Evolutionary conservation across 106 monocot genomes (phyloP), one percentile per base, ranked within the genome.

Genomic region (Dactylorhiza incarnata): DNA sequence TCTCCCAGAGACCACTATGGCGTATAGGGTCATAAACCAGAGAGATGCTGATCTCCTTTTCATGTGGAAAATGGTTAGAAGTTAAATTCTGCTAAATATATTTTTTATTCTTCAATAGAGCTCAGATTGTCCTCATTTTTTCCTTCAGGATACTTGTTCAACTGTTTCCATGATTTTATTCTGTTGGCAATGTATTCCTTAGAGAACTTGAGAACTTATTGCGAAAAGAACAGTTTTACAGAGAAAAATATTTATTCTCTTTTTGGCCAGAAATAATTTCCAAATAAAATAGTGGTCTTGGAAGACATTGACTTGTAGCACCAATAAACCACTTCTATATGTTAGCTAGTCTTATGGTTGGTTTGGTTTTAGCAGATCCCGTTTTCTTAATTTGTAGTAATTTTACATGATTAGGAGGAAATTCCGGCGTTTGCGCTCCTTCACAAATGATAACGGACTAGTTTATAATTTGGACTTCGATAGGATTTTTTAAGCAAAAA

Each of bases 41-140:
- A 84, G 88, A 37, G 94, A 94, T 66, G 94, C 87, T 5, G 87
- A 91, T 46, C 91, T 94, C 13, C 89, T 89, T 48, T 89, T 85
- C 81, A 25, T 91, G 53, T 89, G 89, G 94, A 81, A 88, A 51
- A 81, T 71, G 75, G 94, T 94, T 52, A 84, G 78, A 24, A 17
- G 68, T 3, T 5, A 1, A 37, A 37, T 15, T 53, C 23, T 6
- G 37, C 37, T 37, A 37, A 37, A 12, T 77, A 17, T 7, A n/a
- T 47, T 50, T 51, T 50, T 46, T 45, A 15, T 66, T 23, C 10
- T 66, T 66, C 9, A 23, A 66, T 66, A 37, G 10, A 26, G 66
- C 58, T 59, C 22, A 59, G 22, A 20, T 59, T 59, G 19, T 59
- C 19, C 7, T n/a, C 58, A 20, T 12, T 59, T 59, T 20, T n/a